phyloP scores from a whole-genome alignment of 805 yeast genomes.

The Starmerella apicola region DNA sequence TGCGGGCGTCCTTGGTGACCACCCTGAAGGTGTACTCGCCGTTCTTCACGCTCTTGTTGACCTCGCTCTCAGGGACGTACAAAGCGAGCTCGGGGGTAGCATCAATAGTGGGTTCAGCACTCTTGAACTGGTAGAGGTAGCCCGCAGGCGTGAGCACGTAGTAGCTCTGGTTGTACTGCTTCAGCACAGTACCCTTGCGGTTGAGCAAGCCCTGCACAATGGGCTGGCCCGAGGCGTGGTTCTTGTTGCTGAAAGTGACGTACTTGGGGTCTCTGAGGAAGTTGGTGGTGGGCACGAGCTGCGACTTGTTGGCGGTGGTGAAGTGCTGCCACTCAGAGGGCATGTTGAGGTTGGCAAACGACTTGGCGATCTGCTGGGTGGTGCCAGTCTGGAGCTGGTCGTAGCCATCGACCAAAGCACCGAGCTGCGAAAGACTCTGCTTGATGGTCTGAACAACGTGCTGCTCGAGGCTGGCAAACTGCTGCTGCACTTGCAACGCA shows the following conservation, averaged over 20 bases:
- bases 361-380: conserved; percentile 25
- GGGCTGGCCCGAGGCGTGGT: conserved; percentile 34
- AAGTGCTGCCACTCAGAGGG: conserved; percentile 38
- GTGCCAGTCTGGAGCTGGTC: conserved; percentile 25
- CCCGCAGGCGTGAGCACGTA: conserved; percentile 38
- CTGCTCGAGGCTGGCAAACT: conserved; percentile 32
- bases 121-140: conserved; percentile 31
- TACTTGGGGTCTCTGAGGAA: conserved; percentile 30
- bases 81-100: conserved; percentile 35
- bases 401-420: conserved; percentile 25
- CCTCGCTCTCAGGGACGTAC: conserved; percentile 36
- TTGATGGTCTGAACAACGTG: conserved; percentile 34
- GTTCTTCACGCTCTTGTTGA: conserved; percentile 28
- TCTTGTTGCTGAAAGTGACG: conserved; percentile 31
- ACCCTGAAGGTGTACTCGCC: conserved; percentile 33
- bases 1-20: conserved; percentile 33
- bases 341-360: conserved; percentile 28
- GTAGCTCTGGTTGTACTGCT: conserved; percentile 33
- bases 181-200: conserved; percentile 35
- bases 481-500: conserved; percentile 32
- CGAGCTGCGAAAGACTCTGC: conserved; percentile 29
- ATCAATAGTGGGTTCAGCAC: conserved; percentile 7
- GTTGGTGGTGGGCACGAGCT: conserved; percentile 27
- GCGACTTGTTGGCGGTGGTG: conserved; percentile 24
- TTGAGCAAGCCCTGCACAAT: conserved; percentile 37